Conservation (phyloP, 345 rosid species). For the Populus euphratica region DNA sequence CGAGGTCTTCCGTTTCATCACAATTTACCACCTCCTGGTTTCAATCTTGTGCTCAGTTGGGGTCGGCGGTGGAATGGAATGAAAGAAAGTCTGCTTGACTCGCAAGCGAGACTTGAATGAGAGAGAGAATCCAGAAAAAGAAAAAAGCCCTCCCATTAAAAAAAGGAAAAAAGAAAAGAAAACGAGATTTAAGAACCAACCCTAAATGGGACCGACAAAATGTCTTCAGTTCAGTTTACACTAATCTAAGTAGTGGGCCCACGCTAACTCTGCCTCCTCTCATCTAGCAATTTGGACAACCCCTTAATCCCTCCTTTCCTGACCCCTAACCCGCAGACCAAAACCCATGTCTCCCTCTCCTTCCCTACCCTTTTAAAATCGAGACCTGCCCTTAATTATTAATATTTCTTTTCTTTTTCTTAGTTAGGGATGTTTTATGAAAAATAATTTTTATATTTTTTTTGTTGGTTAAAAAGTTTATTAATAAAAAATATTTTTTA, state of each 20-base stretch:
- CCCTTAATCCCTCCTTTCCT: slow-evolving; percentile 21
- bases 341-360: background rate
- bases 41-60: background rate
- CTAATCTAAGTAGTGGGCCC: slow-evolving; percentile 24
- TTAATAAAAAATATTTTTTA: too few species aligned
- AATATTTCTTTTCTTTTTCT: background rate
- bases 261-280: slow-evolving; percentile 27
- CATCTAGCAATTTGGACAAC: slow-evolving; percentile 23
- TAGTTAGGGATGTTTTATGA: too few species aligned
- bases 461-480: too few species aligned
- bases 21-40: too few species aligned
- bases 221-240: slow-evolving; percentile 32
- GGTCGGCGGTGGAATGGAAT: background rate
- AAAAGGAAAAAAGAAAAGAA: background rate
- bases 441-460: too few species aligned
- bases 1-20: too few species aligned
- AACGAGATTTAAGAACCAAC: background rate
- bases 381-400: background rate
- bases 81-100: background rate
- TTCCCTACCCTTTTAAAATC: background rate
- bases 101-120: background rate
- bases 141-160: too few species aligned
- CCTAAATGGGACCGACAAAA: slow-evolving; percentile 14
- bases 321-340: slow-evolving; percentile 45
- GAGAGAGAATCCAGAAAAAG: background rate